Percentiles rank a stretch among this genome's conserved stretches.
These are phyloP conservation scores for Metarhizium brunneum DNA, from an alignment of 2,329 filamentous ascomycete species.

Conservation along the genomic window DNA sequence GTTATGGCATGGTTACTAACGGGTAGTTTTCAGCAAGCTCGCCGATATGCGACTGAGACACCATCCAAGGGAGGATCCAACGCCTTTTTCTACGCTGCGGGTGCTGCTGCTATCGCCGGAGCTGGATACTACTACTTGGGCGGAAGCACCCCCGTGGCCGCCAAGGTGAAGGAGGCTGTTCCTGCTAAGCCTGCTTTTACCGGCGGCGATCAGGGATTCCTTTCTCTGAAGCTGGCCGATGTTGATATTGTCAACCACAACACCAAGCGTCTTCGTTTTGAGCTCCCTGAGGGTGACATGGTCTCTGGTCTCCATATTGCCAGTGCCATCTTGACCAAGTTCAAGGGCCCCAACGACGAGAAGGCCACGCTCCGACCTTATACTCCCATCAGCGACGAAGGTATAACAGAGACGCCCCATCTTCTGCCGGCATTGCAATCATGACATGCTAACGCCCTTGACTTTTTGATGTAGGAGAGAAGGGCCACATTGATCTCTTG, in stretches of 20 bases:
- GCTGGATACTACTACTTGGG: constrained; percentile 47
- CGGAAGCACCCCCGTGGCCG: constrained; percentile 44
- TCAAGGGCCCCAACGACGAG: constrained; percentile 69
- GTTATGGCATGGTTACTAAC: constrained; percentile 9
- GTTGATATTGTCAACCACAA: constrained; percentile 83
- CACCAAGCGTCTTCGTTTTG: constrained; percentile 86
- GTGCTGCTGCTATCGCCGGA: constrained; percentile 48
- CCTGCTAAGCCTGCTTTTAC: constrained; percentile 49
- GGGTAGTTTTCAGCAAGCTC: constrained; percentile 33
- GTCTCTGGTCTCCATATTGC: constrained; percentile 75
- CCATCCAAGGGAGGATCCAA: constrained; percentile 45
- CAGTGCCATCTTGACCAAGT: constrained; percentile 88
- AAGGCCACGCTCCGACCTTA: constrained; percentile 89
- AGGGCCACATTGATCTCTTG: constrained; percentile 78
- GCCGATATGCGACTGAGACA: constrained; percentile 60
- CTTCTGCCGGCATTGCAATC: neutral
- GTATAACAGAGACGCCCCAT: constrained; percentile 30
- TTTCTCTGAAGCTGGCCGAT: constrained; percentile 70
- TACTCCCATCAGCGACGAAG: constrained; percentile 82
- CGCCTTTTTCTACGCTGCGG: constrained; percentile 50
- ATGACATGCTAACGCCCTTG: neutral
- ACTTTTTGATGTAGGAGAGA: constrained; percentile 42
- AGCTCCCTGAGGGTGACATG: constrained; percentile 72
- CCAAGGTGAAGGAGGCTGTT: constrained; percentile 33
- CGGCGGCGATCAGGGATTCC: constrained; percentile 83